Percentiles rank a stretch among this genome's conserved stretches.
phyloP scores from a whole-genome alignment of 2,329 filamentous ascomycete species.

The Colletotrichum endophyticum region DNA sequence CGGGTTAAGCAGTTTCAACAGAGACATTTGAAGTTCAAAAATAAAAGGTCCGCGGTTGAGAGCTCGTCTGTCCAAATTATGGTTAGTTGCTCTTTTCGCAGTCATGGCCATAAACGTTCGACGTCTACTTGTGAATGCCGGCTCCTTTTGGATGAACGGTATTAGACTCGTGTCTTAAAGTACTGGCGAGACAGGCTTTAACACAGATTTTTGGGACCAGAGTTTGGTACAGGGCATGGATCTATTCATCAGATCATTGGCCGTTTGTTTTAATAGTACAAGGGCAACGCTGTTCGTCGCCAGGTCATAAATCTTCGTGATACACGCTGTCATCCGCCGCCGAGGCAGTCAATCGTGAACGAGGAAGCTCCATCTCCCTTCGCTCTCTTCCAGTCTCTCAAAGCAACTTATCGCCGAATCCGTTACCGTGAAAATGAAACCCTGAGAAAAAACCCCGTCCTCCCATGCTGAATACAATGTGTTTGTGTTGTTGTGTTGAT shows the following conservation, averaged over 20 bases:
- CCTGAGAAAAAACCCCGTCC: neutral
- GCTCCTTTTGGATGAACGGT: neutral
- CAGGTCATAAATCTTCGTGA: constrained; percentile 17
- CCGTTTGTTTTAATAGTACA: constrained; percentile 18
- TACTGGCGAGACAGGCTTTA: neutral
- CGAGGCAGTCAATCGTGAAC: constrained; percentile 1
- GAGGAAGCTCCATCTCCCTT: neutral
- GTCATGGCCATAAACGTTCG: neutral
- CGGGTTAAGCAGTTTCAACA: neutral
- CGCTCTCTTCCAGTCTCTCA: neutral
- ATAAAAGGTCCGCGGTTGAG: neutral
- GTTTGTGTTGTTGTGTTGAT: neutral
- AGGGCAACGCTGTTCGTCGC: constrained; percentile 1
- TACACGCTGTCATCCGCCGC: constrained; percentile 5
- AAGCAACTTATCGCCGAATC: constrained; percentile 10
- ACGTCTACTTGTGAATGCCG: neutral
- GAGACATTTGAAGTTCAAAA: neutral
- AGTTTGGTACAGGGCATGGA: constrained; percentile 8
- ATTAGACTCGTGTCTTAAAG: neutral
- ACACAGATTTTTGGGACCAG: neutral
- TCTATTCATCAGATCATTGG: constrained; percentile 14
- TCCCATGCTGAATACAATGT: neutral
- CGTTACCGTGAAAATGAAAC: neutral
- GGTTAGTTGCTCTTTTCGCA: neutral
- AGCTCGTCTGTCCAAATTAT: neutral